Evolutionary conservation across 2,329 filamentous ascomycete species (phyloP).

Genomic region (Sphaerostilbella broomeana): DNA sequence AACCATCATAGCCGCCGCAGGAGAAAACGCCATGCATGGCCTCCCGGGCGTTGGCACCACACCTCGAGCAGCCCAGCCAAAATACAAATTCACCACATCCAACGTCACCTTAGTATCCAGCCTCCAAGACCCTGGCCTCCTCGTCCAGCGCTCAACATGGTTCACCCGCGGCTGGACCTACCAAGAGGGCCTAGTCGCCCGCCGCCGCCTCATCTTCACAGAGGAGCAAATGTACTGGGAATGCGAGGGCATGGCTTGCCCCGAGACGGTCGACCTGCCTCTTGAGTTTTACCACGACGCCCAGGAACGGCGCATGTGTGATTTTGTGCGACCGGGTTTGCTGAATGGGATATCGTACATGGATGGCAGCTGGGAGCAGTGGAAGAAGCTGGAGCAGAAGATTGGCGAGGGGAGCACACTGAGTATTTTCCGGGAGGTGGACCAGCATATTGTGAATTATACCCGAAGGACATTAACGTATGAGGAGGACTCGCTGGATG

Average conservation of each 20-base stretch:
- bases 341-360: slow-evolving; percentile 31
- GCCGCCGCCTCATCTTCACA: slow-evolving; percentile 33
- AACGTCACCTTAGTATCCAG: slow-evolving; percentile 28
- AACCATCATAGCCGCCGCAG: slow-evolving; percentile 34
- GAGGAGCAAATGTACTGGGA: slow-evolving; percentile 35
- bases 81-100: slow-evolving; percentile 27
- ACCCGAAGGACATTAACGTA: slow-evolving; percentile 23
- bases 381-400: slow-evolving; percentile 26
- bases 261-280: slow-evolving; percentile 28
- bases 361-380: slow-evolving; percentile 30
- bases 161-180: slow-evolving; percentile 34
- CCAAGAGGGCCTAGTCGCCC: slow-evolving; percentile 32
- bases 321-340: slow-evolving; percentile 29
- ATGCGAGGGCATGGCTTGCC: slow-evolving; percentile 33
- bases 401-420: slow-evolving; percentile 27
- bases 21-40: slow-evolving; percentile 27
- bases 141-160: slow-evolving; percentile 28
- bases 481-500: slow-evolving; percentile 29
- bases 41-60: slow-evolving; percentile 29
- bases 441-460: slow-evolving; percentile 29
- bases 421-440: slow-evolving; percentile 30
- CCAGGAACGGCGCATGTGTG: slow-evolving; percentile 29
- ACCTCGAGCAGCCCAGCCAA: slow-evolving; percentile 23
- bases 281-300: slow-evolving; percentile 27
- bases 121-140: slow-evolving; percentile 25